Base-by-base conservation (phyloP, 192 early-diverging fungal species). In the Ambispora gerdemannii region DNA sequence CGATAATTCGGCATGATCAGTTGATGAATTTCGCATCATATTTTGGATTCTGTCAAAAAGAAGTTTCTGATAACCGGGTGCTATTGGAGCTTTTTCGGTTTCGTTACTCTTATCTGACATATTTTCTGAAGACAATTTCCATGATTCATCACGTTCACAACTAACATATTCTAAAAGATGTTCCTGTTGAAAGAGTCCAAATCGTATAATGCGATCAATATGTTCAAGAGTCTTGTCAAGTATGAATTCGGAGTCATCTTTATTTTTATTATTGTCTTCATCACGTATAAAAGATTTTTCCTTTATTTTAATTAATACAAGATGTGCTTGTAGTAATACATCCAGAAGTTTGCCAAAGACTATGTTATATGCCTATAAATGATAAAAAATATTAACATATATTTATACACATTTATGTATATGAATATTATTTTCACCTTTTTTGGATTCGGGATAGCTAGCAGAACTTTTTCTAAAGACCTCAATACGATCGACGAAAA, bases 121-220 rank as follows among this genome's bases (percentile, higher is more conserved):
- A 33, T 28, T 17, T 60, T 28, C 2, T n/a, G n/a, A n/a, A n/a
- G n/a, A n/a, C n/a, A n/a, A n/a, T n/a, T n/a, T n/a, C n/a, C n/a
- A n/a, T n/a, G n/a, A n/a, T n/a, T n/a, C n/a, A n/a, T n/a, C n/a
- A 17, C 13, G 15, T 19, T 28, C 58, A 3, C 17, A 13, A 15
- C 1, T 3, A 60, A 3, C 31, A 33, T 60, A 60, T 60, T 60
- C 58, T 3, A 32, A 19, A 31, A 60, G 28, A 33, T 60, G 58
- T n/a, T 60, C 58, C 28, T 60, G 58, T 32, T 60, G 58, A 33
- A 60, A 60, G 4, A 60, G 58, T 17, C 58, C 58, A 60, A 30
- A 13, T 60, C 32, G 4, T 32, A 60, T 20, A 32, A 60, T 60
- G 13, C 17, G 11, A 11, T 60, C 32, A 19, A 60, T 60, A 0